Base-by-base conservation (phyloP, 2,329 filamentous ascomycete species). In the Calonectria henricotiae region DNA sequence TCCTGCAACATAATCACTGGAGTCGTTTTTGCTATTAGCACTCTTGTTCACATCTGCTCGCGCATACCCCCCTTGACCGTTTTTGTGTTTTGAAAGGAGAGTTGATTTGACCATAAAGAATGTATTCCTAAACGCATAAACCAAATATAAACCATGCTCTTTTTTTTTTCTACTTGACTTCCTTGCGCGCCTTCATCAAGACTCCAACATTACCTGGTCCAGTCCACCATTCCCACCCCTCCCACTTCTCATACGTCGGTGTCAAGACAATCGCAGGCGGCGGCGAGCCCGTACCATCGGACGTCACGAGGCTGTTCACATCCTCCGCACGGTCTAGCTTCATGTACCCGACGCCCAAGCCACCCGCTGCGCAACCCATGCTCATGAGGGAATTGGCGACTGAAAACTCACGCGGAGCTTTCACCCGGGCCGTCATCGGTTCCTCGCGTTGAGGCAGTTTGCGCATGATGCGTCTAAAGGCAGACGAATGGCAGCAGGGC, bases 1-100 rank as follows among this genome's bases (percentile, higher is more conserved):
- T 58, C 20, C 37, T 39, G 32, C 32, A 37, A 23, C 32, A 39
- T 58, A 37, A 30, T 27, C 35, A 39, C 6, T 2, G n/a, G 51
- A 20, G 51, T 27, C 20, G 35, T 39, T 39, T 58, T 46, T 20
- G n/a, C n/a, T n/a, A 11, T 46, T 23, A 23, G 43, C 20, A 20
- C 5, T 46, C 51, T 39, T 13, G 13, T 39, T 58, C 35, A 39
- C 20, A 37, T 25, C 20, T 39, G 51, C 51, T 58, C 51, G 51
- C 51, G 51, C 51, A 58, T 58, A 58, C 35, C 51, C 51, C 15
- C 23, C 27, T 30, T 39, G 51, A 58, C 32, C 51, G 51, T 58
- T 37, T 39, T 23, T 39, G 32, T 58, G 13, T 39, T 49, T 58
- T 58, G 20, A 39, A 39, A 58, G 15, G 7, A 25, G 12, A 12